phyloP scores from a whole-genome alignment of 345 rosid species.

The Noccaea caerulescens region DNA sequence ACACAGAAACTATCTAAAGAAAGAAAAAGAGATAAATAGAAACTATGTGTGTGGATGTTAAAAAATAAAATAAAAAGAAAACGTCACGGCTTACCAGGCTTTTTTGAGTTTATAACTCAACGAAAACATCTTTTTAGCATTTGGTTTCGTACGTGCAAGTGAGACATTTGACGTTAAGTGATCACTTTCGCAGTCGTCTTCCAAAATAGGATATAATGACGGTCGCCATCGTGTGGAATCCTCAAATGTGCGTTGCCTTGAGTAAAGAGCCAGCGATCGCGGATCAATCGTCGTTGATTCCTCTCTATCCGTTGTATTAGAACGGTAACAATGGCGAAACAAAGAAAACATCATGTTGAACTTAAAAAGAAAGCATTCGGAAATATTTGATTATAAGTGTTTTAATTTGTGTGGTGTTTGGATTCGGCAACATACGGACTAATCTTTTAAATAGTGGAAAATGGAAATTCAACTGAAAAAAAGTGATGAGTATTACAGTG shows the following conservation, averaged over 20 bases:
- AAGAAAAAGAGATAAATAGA: no score
- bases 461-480: neutral
- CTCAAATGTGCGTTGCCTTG: neutral
- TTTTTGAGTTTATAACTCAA: slow-evolving; percentile 26
- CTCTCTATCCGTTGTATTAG: neutral
- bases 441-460: no score
- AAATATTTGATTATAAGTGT: neutral
- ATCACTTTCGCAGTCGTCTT: slow-evolving; percentile 14
- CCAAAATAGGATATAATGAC: slow-evolving; percentile 37
- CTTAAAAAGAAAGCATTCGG: neutral
- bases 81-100: slow-evolving; percentile 20
- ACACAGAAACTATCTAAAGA: no score
- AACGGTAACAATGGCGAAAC: slow-evolving; percentile 31
- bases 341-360: slow-evolving; percentile 22
- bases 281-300: slow-evolving; percentile 1
- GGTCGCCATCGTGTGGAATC: slow-evolving; percentile 39
- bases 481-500: neutral
- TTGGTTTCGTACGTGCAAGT: slow-evolving; percentile 5
- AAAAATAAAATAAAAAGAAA: neutral
- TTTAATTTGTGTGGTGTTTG: neutral
- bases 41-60: neutral
- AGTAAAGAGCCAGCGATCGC: neutral
- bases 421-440: neutral
- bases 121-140: neutral
- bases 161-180: neutral